Conservation (phyloP, 164 flowering plant genomes). For the Annona squamosa region DNA sequence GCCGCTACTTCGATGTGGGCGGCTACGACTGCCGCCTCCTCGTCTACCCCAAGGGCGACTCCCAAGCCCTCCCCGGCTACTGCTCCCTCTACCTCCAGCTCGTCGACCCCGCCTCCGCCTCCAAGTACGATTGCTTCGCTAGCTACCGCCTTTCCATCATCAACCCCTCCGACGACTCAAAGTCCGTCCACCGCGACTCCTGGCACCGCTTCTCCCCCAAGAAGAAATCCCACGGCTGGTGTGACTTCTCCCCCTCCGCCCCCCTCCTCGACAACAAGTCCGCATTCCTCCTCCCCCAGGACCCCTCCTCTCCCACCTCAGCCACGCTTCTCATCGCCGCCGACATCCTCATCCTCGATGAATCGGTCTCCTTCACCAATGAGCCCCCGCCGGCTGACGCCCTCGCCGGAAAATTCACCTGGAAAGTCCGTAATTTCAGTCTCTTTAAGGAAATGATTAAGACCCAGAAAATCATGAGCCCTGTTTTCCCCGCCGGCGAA, state of each 20-base stretch:
- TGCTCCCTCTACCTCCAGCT: conserved; percentile 82
- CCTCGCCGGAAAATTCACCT: conserved; percentile 80
- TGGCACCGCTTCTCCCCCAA: conserved; percentile 88
- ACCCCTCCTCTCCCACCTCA: conserved; percentile 24
- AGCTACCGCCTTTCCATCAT: conserved; percentile 70
- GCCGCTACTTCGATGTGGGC: conserved; percentile 89
- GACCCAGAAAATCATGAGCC: conserved; percentile 98
- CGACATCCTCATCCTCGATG: conserved; percentile 75
- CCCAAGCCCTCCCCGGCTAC: conserved; percentile 87
- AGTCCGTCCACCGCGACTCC: conserved; percentile 73
- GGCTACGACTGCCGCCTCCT: conserved; percentile 86
- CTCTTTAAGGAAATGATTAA: conserved; percentile 91
- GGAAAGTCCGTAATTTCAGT: conserved; percentile 92
- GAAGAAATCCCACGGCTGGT: conserved; percentile 98
- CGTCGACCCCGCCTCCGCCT: conserved; percentile 76
- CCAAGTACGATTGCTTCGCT: conserved; percentile 93
- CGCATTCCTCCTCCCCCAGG: conserved; percentile 40
- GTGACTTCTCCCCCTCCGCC: conserved; percentile 74
- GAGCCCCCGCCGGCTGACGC: conserved; percentile 43
- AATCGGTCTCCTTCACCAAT: conserved; percentile 53
- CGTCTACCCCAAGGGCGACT: conserved; percentile 88
- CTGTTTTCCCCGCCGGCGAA: conserved; percentile 82
- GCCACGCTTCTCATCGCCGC: conserved; percentile 49
- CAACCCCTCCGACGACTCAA: conserved; percentile 51
- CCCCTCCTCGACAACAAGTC: conserved; percentile 55